A percentile compares a stretch with the other conserved stretches of the same genome.
These are phyloP conservation scores for Aspergillus diversus DNA, from an alignment of 495 filamentous ascomycete genomes.

Conservation along the genomic window DNA sequence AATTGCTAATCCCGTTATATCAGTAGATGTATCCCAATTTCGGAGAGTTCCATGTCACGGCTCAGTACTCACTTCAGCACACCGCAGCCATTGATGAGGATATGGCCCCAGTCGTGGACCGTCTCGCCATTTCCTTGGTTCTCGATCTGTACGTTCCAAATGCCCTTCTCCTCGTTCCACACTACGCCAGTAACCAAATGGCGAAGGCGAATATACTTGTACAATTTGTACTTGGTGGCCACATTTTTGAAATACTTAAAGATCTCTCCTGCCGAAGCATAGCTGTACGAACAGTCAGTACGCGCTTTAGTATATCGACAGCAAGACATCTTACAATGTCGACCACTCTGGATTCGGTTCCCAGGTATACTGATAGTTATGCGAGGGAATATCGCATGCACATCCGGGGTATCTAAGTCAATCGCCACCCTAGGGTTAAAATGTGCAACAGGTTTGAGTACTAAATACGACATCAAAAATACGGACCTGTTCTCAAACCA, in stretches of 20 bases:
- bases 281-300: background rate
- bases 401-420: slow-evolving; percentile 54
- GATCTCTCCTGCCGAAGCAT: background rate
- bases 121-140: background rate
- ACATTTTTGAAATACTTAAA: background rate
- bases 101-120: slow-evolving; percentile 7
- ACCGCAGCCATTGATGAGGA: slow-evolving; percentile 9
- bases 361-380: slow-evolving; percentile 29
- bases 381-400: slow-evolving; percentile 39
- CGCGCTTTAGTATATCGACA: background rate
- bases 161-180: slow-evolving; percentile 5
- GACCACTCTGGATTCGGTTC: slow-evolving; percentile 12
- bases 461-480: no score
- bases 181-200: background rate
- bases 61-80: background rate
- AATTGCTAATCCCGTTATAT: background rate
- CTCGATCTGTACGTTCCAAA: slow-evolving; percentile 9
- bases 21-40: background rate
- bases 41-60: background rate
- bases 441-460: no score
- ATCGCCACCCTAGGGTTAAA: no score
- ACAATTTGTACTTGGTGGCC: background rate
- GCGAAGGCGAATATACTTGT: background rate
- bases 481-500: slow-evolving; percentile 60
- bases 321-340: background rate